These are phyloP conservation scores for Phytophthora crassamura DNA, from an alignment of 352 stramenopile genomes.

Conservation along the genomic window DNA sequence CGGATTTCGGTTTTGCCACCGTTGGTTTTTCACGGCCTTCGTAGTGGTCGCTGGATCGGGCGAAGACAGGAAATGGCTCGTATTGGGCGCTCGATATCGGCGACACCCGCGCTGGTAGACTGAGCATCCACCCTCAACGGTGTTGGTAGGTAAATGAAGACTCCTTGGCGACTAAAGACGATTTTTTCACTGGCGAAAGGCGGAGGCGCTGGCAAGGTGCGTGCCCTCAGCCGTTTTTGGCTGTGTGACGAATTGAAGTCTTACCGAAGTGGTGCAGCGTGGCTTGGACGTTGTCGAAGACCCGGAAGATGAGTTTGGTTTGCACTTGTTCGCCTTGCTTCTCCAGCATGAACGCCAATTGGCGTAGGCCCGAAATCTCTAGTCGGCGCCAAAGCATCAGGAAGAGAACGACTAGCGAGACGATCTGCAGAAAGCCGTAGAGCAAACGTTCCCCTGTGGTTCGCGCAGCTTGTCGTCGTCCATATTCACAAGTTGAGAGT, in stretches of 20 bases:
- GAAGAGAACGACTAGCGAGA: slow-evolving; percentile 29
- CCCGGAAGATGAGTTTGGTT: slow-evolving; percentile 48
- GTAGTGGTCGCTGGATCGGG: slow-evolving; percentile 11
- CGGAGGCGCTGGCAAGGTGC: no score
- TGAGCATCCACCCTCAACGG: no score
- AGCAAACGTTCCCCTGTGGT: slow-evolving; percentile 42
- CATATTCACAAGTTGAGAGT: slow-evolving; percentile 34
- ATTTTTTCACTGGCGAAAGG: no score
- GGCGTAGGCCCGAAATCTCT: slow-evolving; percentile 26
- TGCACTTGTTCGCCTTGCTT: slow-evolving; percentile 42
- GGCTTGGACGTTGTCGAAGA: slow-evolving; percentile 44
- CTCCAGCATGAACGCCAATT: slow-evolving; percentile 51
- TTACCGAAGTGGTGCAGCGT: slow-evolving; percentile 42
- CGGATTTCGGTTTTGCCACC: slow-evolving; percentile 7
- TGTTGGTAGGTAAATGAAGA: no score
- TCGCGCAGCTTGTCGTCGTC: slow-evolving; percentile 12
- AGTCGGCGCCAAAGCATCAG: slow-evolving; percentile 32
- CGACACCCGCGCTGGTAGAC: background rate
- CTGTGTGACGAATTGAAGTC: background rate
- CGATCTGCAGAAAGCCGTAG: slow-evolving; percentile 47
- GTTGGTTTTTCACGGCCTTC: background rate
- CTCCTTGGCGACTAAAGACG: no score
- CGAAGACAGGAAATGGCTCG: slow-evolving; percentile 13
- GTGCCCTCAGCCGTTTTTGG: no score
- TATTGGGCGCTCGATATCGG: background rate